Evolutionary conservation across 2,329 filamentous ascomycete species (phyloP), one percentile per base, ranked within the genome.

Genomic region (Cryphonectria japonica): DNA sequence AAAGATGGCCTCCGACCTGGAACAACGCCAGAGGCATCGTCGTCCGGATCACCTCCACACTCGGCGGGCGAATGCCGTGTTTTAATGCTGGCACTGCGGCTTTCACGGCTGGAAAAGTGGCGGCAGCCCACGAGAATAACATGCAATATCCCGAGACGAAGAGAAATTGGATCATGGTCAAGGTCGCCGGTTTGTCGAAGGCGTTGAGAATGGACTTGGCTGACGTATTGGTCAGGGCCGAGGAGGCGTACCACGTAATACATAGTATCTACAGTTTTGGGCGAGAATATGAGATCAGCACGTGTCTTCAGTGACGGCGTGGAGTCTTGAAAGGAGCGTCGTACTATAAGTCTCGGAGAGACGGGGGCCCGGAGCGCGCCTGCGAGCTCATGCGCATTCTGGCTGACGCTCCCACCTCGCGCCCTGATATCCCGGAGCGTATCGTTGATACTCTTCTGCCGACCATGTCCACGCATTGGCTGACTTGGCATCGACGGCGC

Each of bases 141-240:
- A 98, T 79, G 81, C 96, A 99, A 85, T 94, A 96, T 69, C 91
- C 89, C 14, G 93, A 93, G 57, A 99, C 95, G 77, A 98, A 95
- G 70, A 90, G 92, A 82, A 99, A 99, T 85, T 99, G 96, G 67
- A 97, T 86, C 71, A 97, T 86, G 1, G 95, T 98, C 76, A 98
- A 87, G 29, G 95, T 98, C 43, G 96, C 92, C 1, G 95, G 95
- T 81, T 94, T 96, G 71, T 93, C 90, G 75, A 98, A 93, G 60
- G 93, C 93, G 75, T 94, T 98, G 73, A 98, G 86, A 78, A 99
- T 99, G 26, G 95, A 93, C 83, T 99, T 99, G 67, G 96, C 98
- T 34, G 96, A 98, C 2, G 96, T 98, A 80, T 98, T 99, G 73
- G 96, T 98, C 76, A 98, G 85, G 73, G 97, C 96, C 60, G 95